A percentile compares a stretch with the other conserved stretches of the same genome.
phyloP scores from a whole-genome alignment of 179 eudicot genomes.

The Sideroxylon spinosum region DNA sequence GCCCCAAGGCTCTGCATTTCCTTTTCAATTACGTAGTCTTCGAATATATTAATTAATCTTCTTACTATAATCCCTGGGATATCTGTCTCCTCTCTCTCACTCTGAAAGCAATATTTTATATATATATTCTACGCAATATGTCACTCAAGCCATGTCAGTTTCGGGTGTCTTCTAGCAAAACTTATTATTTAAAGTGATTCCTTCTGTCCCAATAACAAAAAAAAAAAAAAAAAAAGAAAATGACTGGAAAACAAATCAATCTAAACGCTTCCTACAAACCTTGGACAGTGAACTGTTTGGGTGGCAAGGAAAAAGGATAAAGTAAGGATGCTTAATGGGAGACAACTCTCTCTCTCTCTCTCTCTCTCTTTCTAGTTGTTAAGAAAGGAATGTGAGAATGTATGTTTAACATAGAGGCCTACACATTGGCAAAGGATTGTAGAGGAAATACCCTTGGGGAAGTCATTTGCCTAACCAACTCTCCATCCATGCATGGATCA shows the following conservation, averaged over 20 bases:
- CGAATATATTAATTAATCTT: not conserved
- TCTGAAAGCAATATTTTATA: not conserved
- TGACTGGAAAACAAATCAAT: not conserved
- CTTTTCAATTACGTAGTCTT: not conserved
- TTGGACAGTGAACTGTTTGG: not conserved
- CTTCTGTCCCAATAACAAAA: not conserved
- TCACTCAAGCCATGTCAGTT: not conserved
- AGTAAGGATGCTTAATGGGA: not conserved
- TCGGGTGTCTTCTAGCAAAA: slow-evolving; percentile 10
- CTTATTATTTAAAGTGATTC: not conserved
- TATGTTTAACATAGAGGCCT: too few species aligned
- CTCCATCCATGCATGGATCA: too few species aligned
- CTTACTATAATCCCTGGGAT: not conserved
- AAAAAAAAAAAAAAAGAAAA: not conserved
- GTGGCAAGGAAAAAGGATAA: not conserved
- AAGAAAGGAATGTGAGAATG: too few species aligned
- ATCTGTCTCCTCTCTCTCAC: not conserved
- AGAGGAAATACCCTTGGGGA: too few species aligned
- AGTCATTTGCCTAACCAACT: too few species aligned
- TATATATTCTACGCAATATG: not conserved
- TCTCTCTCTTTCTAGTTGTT: too few species aligned
- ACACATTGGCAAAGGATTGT: too few species aligned
- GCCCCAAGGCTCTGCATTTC: not conserved
- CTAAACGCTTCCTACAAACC: not conserved
- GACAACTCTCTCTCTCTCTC: not conserved